phyloP scores from a whole-genome alignment of 371 early-diverging fungal species.

The Mucor irregularis region DNA sequence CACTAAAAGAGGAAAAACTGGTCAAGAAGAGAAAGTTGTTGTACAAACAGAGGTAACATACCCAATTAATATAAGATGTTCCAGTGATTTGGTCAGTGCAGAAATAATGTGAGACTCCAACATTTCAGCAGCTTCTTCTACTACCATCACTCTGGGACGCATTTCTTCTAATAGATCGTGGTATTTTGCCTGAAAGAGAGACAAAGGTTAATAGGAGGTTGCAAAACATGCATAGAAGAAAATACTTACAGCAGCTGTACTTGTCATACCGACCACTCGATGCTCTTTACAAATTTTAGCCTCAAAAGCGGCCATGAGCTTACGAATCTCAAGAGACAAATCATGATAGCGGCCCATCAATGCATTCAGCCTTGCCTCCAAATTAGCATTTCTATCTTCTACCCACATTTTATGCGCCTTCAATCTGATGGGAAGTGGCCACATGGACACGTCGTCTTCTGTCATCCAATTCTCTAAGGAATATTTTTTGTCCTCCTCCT shows the following conservation, averaged over 20 bases:
- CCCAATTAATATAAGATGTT: conserved; percentile 74
- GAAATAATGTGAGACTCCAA: conserved; percentile 71
- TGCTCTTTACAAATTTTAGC: conserved; percentile 44
- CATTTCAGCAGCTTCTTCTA: conserved; percentile 79
- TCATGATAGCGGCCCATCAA: conserved; percentile 40
- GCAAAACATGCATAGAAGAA: neutral
- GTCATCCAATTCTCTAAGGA: conserved; percentile 44
- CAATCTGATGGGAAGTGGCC: conserved; percentile 55
- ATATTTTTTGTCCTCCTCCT: conserved; percentile 6
- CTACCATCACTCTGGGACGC: conserved; percentile 56
- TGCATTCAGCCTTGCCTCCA: conserved; percentile 27
- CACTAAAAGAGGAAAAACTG: conserved; percentile 33
- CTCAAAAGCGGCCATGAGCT: conserved; percentile 37
- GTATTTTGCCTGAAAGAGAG: conserved; percentile 53
- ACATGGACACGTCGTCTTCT: conserved; percentile 53
- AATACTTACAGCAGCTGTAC: conserved; percentile 67
- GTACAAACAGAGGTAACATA: conserved; percentile 16
- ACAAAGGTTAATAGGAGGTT: no score
- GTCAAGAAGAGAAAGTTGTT: neutral
- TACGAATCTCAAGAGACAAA: conserved; percentile 46
- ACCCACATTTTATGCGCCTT: conserved; percentile 61
- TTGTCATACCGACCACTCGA: conserved; percentile 70
- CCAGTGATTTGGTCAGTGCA: conserved; percentile 52
- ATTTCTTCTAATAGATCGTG: conserved; percentile 56
- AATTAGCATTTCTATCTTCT: conserved; percentile 31